These are phyloP conservation scores for Cladosporium velox DNA, from an alignment of 2,329 filamentous ascomycete genomes.

Conservation along the genomic window DNA sequence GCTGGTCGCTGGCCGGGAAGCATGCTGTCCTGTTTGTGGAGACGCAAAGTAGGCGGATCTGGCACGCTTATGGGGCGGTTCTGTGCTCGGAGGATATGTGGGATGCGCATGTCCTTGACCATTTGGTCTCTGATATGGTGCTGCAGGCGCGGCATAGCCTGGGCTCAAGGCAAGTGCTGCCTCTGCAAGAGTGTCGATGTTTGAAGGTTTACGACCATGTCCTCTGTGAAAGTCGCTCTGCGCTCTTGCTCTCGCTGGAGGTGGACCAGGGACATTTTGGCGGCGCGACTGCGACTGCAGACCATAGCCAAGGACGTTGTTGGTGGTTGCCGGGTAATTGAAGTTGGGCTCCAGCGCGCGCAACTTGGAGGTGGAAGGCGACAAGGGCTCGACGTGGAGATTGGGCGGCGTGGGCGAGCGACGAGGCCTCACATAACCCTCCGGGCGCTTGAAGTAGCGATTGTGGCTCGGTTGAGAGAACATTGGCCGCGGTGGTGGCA, in stretches of 20 bases:
- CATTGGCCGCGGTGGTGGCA: slow-evolving; percentile 9
- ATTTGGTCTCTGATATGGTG: neutral
- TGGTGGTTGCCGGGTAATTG: slow-evolving; percentile 38
- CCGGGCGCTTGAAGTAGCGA: slow-evolving; percentile 34
- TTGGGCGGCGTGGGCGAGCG: slow-evolving; percentile 39
- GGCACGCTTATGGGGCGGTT: slow-evolving; percentile 61
- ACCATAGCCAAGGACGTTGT: slow-evolving; percentile 21
- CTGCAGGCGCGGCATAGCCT: slow-evolving; percentile 21
- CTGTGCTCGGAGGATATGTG: slow-evolving; percentile 35
- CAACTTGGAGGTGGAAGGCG: slow-evolving; percentile 31
- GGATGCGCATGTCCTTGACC: slow-evolving; percentile 26
- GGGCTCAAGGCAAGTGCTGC: slow-evolving; percentile 44
- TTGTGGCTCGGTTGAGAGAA: slow-evolving; percentile 25
- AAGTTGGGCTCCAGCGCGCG: slow-evolving; percentile 37
- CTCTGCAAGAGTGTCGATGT: slow-evolving; percentile 49
- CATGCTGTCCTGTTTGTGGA: slow-evolving; percentile 42
- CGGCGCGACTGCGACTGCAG: slow-evolving; percentile 14
- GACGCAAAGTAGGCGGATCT: slow-evolving; percentile 59
- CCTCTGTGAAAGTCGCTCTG: slow-evolving; percentile 24
- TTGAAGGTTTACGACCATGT: slow-evolving; percentile 37
- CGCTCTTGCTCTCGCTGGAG: slow-evolving; percentile 12
- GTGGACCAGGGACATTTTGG: neutral
- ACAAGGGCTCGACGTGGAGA: slow-evolving; percentile 39
- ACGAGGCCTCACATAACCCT: slow-evolving; percentile 22
- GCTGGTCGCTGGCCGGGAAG: slow-evolving; percentile 50